Evolutionary conservation across 345 rosid species (phyloP).

Genomic region (Excoecaria cochinchinensis): DNA sequence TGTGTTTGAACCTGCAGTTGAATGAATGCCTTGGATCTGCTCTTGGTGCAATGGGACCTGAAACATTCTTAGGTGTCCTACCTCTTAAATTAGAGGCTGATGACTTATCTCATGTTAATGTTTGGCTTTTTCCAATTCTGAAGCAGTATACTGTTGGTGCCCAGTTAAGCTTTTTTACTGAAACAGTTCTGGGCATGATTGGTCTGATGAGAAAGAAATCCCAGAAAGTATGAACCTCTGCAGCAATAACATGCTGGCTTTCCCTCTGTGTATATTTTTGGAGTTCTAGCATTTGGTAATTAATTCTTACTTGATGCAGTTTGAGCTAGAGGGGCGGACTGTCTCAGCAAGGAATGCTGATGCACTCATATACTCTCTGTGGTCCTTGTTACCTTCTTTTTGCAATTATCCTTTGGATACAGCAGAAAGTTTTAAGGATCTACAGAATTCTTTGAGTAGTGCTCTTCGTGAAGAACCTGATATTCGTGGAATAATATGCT

Average conservation of each 20-base stretch:
- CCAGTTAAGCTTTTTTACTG: slow-evolving; percentile 63
- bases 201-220: slow-evolving; percentile 56
- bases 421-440: slow-evolving; percentile 66
- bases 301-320: slow-evolving; percentile 47
- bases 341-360: slow-evolving; percentile 62
- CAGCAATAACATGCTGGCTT: not conserved
- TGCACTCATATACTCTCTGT: slow-evolving; percentile 69
- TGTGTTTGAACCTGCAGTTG: slow-evolving; percentile 49
- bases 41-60: slow-evolving; percentile 93
- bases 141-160: slow-evolving; percentile 91
- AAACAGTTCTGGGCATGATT: slow-evolving; percentile 55
- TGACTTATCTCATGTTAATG: slow-evolving; percentile 79
- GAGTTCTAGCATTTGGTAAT: slow-evolving; percentile 14
- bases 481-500: slow-evolving; percentile 68
- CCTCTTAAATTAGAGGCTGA: slow-evolving; percentile 74
- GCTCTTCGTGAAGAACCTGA: slow-evolving; percentile 61
- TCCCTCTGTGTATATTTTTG: not conserved
- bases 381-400: slow-evolving; percentile 94
- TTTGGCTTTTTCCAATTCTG: slow-evolving; percentile 90
- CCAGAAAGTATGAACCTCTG: slow-evolving; percentile 43
- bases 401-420: slow-evolving; percentile 84
- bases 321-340: slow-evolving; percentile 65
- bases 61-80: slow-evolving; percentile 63
- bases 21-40: slow-evolving; percentile 94
- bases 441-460: slow-evolving; percentile 44